A percentile compares a stretch with the other conserved stretches of the same genome.
Evolutionary conservation across 139 green algal species (phyloP).

Genomic region (Ulvella scutata): DNA sequence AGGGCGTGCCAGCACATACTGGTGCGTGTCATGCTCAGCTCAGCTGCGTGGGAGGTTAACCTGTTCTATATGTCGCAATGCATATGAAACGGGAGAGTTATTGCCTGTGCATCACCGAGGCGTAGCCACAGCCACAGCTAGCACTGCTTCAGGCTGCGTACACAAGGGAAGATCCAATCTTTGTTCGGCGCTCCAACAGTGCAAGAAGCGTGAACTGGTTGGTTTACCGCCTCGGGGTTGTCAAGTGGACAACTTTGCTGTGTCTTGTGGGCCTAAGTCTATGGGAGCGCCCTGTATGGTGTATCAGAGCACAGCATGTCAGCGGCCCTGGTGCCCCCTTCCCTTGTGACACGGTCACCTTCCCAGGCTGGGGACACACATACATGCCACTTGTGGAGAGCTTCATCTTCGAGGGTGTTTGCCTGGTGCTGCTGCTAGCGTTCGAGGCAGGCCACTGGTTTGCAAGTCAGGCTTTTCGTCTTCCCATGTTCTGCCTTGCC

Average conservation of each 20-base stretch:
- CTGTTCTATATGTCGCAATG: too few species aligned
- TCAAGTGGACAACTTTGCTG: neutral
- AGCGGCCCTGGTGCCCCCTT: neutral
- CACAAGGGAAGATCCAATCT: neutral
- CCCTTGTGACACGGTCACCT: neutral
- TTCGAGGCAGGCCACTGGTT: neutral
- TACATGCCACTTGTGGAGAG: neutral
- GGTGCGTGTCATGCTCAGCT: too few species aligned
- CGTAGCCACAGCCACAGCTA: too few species aligned
- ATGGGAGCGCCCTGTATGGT: neutral
- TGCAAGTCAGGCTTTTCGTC: neutral
- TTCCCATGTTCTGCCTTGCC: neutral
- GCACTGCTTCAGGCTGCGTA: too few species aligned
- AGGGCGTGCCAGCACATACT: neutral
- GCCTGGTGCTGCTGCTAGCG: neutral
- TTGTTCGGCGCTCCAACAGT: neutral
- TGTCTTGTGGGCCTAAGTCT: neutral
- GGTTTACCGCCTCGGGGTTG: neutral
- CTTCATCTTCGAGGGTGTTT: neutral
- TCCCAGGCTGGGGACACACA: neutral
- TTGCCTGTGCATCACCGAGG: too few species aligned
- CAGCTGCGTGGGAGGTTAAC: too few species aligned
- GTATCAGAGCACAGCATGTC: neutral
- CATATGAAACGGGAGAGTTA: too few species aligned
- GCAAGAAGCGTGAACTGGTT: neutral